phyloP scores from a whole-genome alignment of 139 green algal genomes.

The Desmodesmus armatus region DNA sequence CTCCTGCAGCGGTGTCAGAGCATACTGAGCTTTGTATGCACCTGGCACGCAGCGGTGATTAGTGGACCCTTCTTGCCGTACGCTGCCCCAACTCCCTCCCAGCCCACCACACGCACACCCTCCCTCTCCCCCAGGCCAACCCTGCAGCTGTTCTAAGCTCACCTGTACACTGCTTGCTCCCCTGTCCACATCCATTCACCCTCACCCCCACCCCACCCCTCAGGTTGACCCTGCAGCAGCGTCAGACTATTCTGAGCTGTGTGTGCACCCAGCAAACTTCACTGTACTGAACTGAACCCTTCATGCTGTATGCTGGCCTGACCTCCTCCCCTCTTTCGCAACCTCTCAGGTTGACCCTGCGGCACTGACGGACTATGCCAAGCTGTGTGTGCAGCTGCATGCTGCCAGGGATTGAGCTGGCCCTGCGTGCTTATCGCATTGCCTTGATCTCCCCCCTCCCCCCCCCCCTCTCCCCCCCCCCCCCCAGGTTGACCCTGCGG shows the following conservation, averaged over 20 bases:
- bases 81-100: not conserved
- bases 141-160: no score
- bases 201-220: not conserved
- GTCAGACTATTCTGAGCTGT: no score
- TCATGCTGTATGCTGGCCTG: not conserved
- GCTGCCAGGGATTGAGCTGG: no score
- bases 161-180: no score
- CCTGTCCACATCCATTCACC: no score
- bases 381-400: not conserved
- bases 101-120: no score
- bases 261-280: no score
- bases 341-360: not conserved
- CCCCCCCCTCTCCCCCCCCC: not conserved
- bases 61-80: not conserved
- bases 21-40: no score
- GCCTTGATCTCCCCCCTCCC: not conserved
- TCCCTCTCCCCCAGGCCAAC: not conserved
- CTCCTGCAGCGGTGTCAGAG: no score
- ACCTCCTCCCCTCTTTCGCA: not conserved
- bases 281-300: not conserved
- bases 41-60: no score
- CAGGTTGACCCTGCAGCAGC: no score
- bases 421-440: no score
- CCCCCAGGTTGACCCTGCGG: conserved; percentile 56
- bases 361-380: not conserved